Conservation (phyloP, 257 asterid species). For the Leptodermis oblonga region DNA sequence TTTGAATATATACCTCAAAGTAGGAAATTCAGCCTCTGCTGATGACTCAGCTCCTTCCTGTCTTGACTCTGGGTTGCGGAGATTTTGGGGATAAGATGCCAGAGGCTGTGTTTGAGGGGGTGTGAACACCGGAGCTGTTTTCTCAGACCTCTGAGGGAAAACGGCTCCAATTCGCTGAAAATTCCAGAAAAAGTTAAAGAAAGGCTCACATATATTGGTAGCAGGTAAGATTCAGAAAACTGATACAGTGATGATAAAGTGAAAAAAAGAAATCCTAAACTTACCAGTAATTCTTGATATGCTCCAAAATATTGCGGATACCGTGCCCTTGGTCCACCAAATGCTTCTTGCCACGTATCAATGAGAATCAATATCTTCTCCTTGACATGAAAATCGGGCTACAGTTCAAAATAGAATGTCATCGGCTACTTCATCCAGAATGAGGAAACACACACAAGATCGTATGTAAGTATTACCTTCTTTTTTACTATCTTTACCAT, state of each 20-base stretch:
- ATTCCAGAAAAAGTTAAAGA: slow-evolving; percentile 23
- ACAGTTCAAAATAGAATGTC: slow-evolving; percentile 35
- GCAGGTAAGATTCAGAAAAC: slow-evolving; percentile 13
- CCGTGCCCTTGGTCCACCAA: slow-evolving; percentile 94
- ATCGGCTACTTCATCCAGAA: slow-evolving; percentile 13
- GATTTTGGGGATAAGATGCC: slow-evolving; percentile 81
- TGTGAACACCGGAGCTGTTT: slow-evolving; percentile 83
- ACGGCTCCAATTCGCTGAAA: slow-evolving; percentile 95
- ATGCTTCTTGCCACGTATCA: slow-evolving; percentile 99
- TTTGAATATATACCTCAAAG: slow-evolving; percentile 59
- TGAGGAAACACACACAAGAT: not conserved
- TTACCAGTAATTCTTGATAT: slow-evolving; percentile 92
- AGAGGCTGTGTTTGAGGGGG: slow-evolving; percentile 92
- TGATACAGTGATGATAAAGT: slow-evolving; percentile 8
- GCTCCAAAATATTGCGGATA: slow-evolving; percentile 90
- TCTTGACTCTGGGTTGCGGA: slow-evolving; percentile 62
- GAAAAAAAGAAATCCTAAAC: slow-evolving; percentile 16
- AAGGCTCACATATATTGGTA: slow-evolving; percentile 16
- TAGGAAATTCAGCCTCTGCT: slow-evolving; percentile 90
- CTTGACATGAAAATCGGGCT: slow-evolving; percentile 97
- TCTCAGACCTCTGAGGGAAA: slow-evolving; percentile 92
- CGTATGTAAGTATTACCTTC: slow-evolving; percentile 49
- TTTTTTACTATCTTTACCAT: slow-evolving; percentile 51
- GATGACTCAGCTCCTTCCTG: slow-evolving; percentile 75
- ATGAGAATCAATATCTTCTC: slow-evolving; percentile 93